These are phyloP conservation scores for Arabis hirsuta DNA, from an alignment of 345 rosid species.

Conservation along the genomic window DNA sequence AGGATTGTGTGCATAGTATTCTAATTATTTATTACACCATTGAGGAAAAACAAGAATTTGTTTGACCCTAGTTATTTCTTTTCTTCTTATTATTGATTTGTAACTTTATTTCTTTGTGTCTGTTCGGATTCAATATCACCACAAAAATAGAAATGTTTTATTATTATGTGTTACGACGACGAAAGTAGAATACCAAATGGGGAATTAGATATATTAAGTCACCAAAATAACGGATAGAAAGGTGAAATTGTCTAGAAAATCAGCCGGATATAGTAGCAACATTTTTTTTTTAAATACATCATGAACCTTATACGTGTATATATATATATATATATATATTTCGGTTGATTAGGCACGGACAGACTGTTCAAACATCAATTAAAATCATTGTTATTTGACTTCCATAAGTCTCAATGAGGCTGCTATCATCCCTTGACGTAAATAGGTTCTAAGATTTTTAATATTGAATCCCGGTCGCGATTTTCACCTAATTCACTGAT, in stretches of 20 bases:
- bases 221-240: background rate
- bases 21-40: conserved; percentile 29
- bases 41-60: background rate
- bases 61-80: conserved; percentile 2
- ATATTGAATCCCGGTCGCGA: conserved; percentile 9
- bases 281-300: no score
- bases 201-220: background rate
- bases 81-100: conserved; percentile 19
- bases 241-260: background rate
- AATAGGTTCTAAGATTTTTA: background rate
- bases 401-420: conserved; percentile 37
- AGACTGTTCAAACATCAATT: conserved; percentile 23
- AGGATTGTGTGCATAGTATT: conserved; percentile 41
- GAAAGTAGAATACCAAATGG: conserved; percentile 4
- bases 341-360: background rate
- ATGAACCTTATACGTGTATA: background rate
- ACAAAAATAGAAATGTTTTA: background rate
- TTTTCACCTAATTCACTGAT: conserved; percentile 31
- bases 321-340: background rate
- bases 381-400: conserved; percentile 36
- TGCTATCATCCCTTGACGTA: conserved; percentile 18
- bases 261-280: background rate
- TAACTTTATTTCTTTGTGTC: background rate
- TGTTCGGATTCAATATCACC: background rate
- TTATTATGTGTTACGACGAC: background rate